These are phyloP conservation scores for Pseudogymnoascus sp. DNA, from an alignment of 2,329 filamentous ascomycete genomes.

Conservation along the genomic window DNA sequence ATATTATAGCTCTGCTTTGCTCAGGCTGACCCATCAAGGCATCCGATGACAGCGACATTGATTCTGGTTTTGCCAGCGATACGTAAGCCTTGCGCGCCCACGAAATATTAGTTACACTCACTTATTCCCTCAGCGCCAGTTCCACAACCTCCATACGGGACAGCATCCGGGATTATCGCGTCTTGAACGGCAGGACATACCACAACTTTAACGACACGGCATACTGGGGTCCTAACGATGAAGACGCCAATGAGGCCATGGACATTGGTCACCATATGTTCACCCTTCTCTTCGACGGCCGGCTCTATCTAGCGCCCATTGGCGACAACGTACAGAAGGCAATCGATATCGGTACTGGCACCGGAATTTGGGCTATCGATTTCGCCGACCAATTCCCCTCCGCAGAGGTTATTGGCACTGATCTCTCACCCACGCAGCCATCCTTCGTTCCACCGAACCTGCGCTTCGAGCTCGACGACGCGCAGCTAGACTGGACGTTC, in stretches of 20 bases:
- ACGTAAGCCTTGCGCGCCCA: constrained; percentile 2
- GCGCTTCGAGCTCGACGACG: constrained; percentile 27
- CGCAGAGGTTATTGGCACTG: constrained; percentile 19
- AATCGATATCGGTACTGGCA: constrained; percentile 9
- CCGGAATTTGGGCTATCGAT: neutral
- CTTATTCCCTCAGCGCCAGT: constrained; percentile 8
- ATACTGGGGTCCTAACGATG: constrained; percentile 11
- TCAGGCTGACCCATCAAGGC: neutral
- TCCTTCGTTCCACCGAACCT: constrained; percentile 23
- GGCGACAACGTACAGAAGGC: constrained; percentile 1
- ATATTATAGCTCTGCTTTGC: neutral
- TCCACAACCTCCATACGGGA: constrained; percentile 10
- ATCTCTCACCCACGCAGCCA: constrained; percentile 23
- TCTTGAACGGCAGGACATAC: constrained; percentile 10
- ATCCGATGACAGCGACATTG: neutral
- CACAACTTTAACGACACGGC: constrained; percentile 9
- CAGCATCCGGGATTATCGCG: constrained; percentile 11
- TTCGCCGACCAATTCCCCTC: constrained; percentile 15
- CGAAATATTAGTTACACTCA: neutral
- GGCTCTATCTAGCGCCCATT: constrained; percentile 9
- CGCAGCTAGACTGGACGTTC: constrained; percentile 25
- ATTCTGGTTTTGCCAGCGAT: constrained; percentile 10
- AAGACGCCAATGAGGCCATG: constrained; percentile 9
- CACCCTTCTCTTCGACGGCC: constrained; percentile 6
- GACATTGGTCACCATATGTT: constrained; percentile 11